Evolutionary conservation across 257 asterid genomes (phyloP).

Genomic region (Nicotiana obtusifolia): DNA sequence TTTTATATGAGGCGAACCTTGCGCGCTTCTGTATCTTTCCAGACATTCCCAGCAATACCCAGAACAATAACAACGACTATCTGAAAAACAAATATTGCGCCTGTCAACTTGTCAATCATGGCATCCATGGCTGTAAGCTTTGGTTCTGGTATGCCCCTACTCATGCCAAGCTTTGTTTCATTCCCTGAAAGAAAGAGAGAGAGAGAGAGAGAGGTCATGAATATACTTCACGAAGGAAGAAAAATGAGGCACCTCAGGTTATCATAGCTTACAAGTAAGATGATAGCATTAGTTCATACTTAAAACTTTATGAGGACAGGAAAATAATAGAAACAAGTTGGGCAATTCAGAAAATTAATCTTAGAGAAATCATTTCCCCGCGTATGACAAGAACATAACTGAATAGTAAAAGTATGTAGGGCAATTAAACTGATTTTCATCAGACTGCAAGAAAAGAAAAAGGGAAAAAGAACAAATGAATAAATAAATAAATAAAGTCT

Average conservation of each 20-base stretch:
- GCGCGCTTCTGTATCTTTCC: slow-evolving; percentile 98
- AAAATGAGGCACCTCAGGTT: background rate
- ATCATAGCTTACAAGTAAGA: background rate
- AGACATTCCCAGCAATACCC: slow-evolving; percentile 94
- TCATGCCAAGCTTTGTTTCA: slow-evolving; percentile 98
- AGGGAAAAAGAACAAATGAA: no score
- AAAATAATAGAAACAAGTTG: background rate
- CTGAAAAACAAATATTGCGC: slow-evolving; percentile 95
- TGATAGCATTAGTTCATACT: slow-evolving; percentile 5
- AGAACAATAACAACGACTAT: slow-evolving; percentile 93
- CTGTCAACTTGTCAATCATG: slow-evolving; percentile 98
- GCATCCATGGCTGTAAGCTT: slow-evolving; percentile 99
- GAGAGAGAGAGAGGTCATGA: slow-evolving; percentile 6
- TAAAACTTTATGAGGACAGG: background rate
- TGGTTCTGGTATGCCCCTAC: slow-evolving; percentile 97
- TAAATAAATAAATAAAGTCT: no score
- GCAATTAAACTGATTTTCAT: background rate
- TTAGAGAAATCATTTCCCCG: slow-evolving; percentile 7
- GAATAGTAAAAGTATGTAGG: background rate
- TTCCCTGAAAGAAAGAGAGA: slow-evolving; percentile 48
- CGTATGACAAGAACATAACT: background rate
- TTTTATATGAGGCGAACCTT: slow-evolving; percentile 44
- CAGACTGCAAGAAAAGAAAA: background rate
- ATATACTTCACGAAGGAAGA: background rate
- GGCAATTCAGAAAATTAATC: background rate